Percentiles rank a stretch among this genome's conserved stretches.
These are phyloP conservation scores for Schizochytrium sp. DNA, from an alignment of 108 stramenopile genomes.

Conservation along the genomic window DNA sequence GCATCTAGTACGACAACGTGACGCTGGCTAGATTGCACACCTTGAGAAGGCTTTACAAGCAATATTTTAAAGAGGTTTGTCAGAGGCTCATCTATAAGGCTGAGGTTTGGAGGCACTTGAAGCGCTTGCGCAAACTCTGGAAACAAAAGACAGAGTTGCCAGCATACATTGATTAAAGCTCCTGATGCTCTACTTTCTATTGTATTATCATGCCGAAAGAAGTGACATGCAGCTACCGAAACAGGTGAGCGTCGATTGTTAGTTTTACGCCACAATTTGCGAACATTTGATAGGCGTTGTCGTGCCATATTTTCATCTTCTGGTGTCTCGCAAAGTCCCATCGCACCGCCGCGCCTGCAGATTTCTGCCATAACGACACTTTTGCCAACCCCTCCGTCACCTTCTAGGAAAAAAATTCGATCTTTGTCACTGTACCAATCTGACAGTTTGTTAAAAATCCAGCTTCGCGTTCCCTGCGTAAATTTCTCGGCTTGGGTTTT, in stretches of 20 bases:
- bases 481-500: background rate
- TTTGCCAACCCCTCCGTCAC: background rate
- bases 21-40: background rate
- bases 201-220: background rate
- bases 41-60: background rate
- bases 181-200: background rate
- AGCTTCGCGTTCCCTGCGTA: background rate
- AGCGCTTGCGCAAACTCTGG: too few relatives aligned
- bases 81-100: background rate
- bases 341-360: background rate
- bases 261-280: background rate
- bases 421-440: background rate
- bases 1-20: background rate
- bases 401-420: background rate
- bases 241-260: background rate
- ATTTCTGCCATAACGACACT: background rate
- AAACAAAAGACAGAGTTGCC: background rate
- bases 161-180: background rate
- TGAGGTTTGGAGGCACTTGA: background rate
- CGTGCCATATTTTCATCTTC: background rate
- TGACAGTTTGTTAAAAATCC: background rate
- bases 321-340: background rate
- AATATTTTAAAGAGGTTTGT: background rate
- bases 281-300: background rate
- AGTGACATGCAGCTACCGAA: background rate